A percentile compares a stretch with the other conserved stretches of the same genome.
Evolutionary conservation across 129 eudicot species (phyloP).

Genomic region (Saposhnikovia divaricata): DNA sequence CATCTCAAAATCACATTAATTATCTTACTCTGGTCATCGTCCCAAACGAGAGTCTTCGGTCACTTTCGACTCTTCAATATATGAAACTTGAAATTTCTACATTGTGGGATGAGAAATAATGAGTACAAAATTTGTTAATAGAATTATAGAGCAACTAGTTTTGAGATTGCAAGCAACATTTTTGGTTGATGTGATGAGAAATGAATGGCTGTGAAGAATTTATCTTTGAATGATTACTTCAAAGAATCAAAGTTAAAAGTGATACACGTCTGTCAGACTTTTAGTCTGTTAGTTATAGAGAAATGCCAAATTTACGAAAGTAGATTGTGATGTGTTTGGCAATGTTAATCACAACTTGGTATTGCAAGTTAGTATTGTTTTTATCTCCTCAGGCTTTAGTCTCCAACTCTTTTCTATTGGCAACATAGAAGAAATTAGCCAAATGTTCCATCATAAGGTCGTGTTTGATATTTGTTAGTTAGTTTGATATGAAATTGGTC

Average conservation of each 20-base stretch:
- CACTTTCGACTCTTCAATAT: neutral
- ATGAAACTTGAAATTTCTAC: neutral
- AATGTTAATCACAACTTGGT: neutral
- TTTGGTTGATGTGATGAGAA: neutral
- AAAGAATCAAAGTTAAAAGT: neutral
- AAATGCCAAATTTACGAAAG: slow-evolving; percentile 5
- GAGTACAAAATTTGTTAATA: neutral
- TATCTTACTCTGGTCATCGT: too few species aligned
- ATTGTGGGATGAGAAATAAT: neutral
- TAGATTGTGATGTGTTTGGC: neutral
- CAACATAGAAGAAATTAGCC: neutral
- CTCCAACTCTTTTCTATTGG: neutral
- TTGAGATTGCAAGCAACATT: too few species aligned
- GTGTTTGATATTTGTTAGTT: neutral
- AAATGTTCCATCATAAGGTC: neutral
- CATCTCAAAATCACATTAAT: too few species aligned
- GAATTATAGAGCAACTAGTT: too few species aligned
- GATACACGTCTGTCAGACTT: neutral
- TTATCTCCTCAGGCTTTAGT: neutral
- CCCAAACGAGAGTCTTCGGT: too few species aligned
- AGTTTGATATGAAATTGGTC: neutral
- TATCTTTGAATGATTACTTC: neutral
- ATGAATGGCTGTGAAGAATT: neutral
- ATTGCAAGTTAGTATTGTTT: neutral
- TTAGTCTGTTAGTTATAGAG: neutral